A percentile compares a stretch with the other conserved stretches of the same genome.
These are phyloP conservation scores for Ogataea kodamae DNA, from an alignment of 805 yeast genomes.

Conservation along the genomic window DNA sequence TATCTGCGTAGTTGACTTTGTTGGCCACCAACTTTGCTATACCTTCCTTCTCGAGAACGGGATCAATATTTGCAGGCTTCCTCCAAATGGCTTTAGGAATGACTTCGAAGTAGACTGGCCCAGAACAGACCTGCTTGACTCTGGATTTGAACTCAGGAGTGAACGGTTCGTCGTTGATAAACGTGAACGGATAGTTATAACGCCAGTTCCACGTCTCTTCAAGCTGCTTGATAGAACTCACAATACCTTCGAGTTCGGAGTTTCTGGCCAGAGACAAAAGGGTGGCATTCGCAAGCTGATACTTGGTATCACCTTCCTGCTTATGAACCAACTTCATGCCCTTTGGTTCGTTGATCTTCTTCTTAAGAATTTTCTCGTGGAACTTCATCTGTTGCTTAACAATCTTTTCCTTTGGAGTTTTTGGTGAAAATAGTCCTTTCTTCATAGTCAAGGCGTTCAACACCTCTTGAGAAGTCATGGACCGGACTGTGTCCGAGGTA, in stretches of 20 bases:
- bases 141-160: constrained; percentile 50
- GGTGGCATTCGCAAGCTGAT: constrained; percentile 59
- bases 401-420: constrained; percentile 27
- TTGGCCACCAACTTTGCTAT: constrained; percentile 31
- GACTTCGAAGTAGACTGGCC: constrained; percentile 25
- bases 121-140: constrained; percentile 37
- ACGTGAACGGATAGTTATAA: constrained; percentile 71
- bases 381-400: constrained; percentile 35
- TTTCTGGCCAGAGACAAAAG: constrained; percentile 68
- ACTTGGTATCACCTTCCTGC: constrained; percentile 14
- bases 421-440: constrained; percentile 14
- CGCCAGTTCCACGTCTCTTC: constrained; percentile 62
- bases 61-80: constrained; percentile 56
- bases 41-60: constrained; percentile 23
- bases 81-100: constrained; percentile 51
- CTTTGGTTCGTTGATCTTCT: constrained; percentile 46
- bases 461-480: constrained; percentile 16
- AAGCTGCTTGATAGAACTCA: constrained; percentile 51
- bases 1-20: constrained; percentile 68
- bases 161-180: constrained; percentile 70
- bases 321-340: constrained; percentile 28
- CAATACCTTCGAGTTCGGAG: constrained; percentile 47
- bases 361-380: constrained; percentile 35
- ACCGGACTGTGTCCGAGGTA: constrained; percentile 4
- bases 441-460: constrained; percentile 14